phyloP scores from a whole-genome alignment of 495 filamentous ascomycete species.

The Umbilicaria muhlenbergii region DNA sequence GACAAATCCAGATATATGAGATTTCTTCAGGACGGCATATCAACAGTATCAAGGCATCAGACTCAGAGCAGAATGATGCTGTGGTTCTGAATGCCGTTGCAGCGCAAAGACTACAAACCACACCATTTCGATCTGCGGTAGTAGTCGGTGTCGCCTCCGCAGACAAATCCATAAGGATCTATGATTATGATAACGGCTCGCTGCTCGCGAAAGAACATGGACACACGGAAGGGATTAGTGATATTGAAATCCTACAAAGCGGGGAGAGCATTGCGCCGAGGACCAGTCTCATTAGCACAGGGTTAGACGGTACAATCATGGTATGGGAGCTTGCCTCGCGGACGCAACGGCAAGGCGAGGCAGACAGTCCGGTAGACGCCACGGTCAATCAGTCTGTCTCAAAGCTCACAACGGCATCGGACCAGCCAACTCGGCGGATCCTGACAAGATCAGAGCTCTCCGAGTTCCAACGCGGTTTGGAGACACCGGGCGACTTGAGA shows the following conservation, averaged over 20 bases:
- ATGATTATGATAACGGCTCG: conserved; percentile 57
- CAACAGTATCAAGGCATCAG: conserved; percentile 63
- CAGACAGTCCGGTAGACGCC: conserved; percentile 18
- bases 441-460: conserved; percentile 64
- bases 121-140: conserved; percentile 26
- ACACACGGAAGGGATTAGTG: conserved; percentile 83
- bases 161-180: conserved; percentile 86
- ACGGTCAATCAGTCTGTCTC: conserved; percentile 35
- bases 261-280: conserved; percentile 24
- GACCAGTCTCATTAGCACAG: conserved; percentile 48
- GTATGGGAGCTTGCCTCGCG: conserved; percentile 52
- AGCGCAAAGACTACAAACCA: conserved; percentile 28
- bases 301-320: conserved; percentile 76
- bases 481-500: conserved; percentile 17
- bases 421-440: conserved; percentile 54
- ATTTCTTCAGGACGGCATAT: conserved; percentile 52
- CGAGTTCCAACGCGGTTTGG: conserved; percentile 47
- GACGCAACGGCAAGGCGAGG: conserved; percentile 14
- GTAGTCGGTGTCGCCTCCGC: conserved; percentile 77
- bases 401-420: conserved; percentile 20
- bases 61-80: conserved; percentile 61
- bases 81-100: conserved; percentile 69
- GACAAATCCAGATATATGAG: conserved; percentile 64
- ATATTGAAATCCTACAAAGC: conserved; percentile 52
- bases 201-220: conserved; percentile 84